Base-by-base conservation (phyloP, 148 eudicot species). In the Euryodendron excelsum region DNA sequence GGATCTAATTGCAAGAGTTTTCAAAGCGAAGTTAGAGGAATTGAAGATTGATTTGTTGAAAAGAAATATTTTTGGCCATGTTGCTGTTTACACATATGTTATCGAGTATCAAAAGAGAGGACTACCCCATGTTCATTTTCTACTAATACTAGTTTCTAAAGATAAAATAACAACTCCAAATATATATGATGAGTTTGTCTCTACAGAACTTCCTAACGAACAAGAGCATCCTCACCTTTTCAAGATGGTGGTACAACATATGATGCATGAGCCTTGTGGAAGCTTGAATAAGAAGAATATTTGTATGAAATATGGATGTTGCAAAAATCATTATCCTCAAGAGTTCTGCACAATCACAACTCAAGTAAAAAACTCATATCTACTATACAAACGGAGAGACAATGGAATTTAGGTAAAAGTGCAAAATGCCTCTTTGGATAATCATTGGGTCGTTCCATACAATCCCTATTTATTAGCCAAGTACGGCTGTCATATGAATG, bases 251-350 rank as follows among this genome's bases (percentile, higher is more conserved):
- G 8, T 53, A 0, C 53, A 53, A 11, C 63, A 73, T 4, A 73
- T 73, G 89, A 84, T 89, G 77, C 91, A 86, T 59, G 89, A 86
- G 0, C 87, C 89, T 0, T 86, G 86, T 52, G 86, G 91, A 1
- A 48, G 11, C 0, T 1, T 33, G 10, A 82, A 83, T 20, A 0
- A 1, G 10, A 31, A 68, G 0, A 60, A 37, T 9, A 12, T 27
- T 0, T 86, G 86, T 18, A 84, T 88, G 83, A 20, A n/a, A 17
- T 18, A 33, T 33, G 44, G 27, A 0, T 0, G 0, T 0, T 73
- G 63, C 58, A 73, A 69, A 18, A 44, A 67, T 7, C 23, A 62
- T 2, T 86, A 82, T 18, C 84, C 82, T 0, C 59, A 55, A 3
- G 4, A 8, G 0, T 1, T 72, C 53, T 33, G 34, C 5, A 25